A percentile compares a stretch with the other conserved stretches of the same genome.
Evolutionary conservation across 768 basidiomycete genomes (phyloP).

Genomic region (Gymnopilus dilepis): DNA sequence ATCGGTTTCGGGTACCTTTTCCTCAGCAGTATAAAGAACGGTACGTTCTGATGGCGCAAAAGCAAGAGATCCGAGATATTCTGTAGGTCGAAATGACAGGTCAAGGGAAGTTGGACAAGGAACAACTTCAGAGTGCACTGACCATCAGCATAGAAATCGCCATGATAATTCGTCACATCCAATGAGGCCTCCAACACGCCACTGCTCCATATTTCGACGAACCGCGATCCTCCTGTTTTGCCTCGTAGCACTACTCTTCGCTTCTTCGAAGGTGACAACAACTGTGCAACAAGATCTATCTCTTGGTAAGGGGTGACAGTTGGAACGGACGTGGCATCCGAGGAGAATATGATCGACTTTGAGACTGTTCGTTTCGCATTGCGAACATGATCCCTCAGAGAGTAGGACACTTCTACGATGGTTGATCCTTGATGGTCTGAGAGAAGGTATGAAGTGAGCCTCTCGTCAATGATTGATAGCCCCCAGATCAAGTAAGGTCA

Average conservation of each 20-base stretch:
- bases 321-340: constrained; percentile 17
- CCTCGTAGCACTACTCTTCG: constrained; percentile 53
- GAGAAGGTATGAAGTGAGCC: not conserved
- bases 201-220: constrained; percentile 64
- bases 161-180: constrained; percentile 64
- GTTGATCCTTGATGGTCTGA: constrained; percentile 9
- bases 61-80: constrained; percentile 52
- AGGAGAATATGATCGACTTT: constrained; percentile 40
- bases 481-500: not conserved
- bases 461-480: not conserved
- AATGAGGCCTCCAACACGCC: constrained; percentile 48
- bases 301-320: constrained; percentile 39
- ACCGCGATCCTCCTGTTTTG: constrained; percentile 42
- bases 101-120: not conserved
- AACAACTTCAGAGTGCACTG: not conserved
- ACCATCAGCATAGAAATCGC: constrained; percentile 70
- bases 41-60: constrained; percentile 60
- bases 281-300: constrained; percentile 45
- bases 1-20: constrained; percentile 37
- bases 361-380: constrained; percentile 52
- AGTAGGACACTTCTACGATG: constrained; percentile 48
- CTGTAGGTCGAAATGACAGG: constrained; percentile 34
- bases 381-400: constrained; percentile 53
- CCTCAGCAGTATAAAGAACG: constrained; percentile 67
- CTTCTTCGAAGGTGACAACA: constrained; percentile 45